phyloP scores from a whole-genome alignment of 306 rosid species.

The Trifolium fragiferum region DNA sequence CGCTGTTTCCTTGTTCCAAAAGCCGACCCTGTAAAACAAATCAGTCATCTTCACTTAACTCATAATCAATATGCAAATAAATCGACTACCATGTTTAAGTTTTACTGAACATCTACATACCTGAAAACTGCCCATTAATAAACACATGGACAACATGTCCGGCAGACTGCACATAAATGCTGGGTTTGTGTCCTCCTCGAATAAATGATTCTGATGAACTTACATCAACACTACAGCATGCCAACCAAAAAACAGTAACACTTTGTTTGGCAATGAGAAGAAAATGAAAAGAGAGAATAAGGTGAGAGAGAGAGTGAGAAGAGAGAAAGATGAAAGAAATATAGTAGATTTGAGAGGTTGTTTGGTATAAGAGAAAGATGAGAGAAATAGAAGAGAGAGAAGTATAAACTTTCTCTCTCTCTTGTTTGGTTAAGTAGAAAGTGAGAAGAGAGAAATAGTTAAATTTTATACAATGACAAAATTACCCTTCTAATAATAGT shows the following conservation, averaged over 20 bases:
- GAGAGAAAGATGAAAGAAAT: background rate
- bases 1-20: constrained; percentile 78
- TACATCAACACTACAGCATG: constrained; percentile 64
- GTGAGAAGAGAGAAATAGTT: background rate
- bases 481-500: background rate
- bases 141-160: constrained; percentile 92
- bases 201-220: constrained; percentile 79
- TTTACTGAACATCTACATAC: constrained; percentile 50
- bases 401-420: background rate
- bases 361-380: background rate
- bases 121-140: constrained; percentile 80
- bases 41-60: no score
- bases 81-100: constrained; percentile 19
- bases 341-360: background rate
- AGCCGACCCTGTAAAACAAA: constrained; percentile 71
- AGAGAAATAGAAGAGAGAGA: background rate
- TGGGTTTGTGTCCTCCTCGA: constrained; percentile 69
- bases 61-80: constrained; percentile 15
- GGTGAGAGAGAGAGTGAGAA: background rate
- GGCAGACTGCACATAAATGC: constrained; percentile 72
- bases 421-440: background rate
- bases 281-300: background rate
- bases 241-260: constrained; percentile 22
- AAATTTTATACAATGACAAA: background rate
- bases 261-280: background rate